Evolutionary conservation across 164 flowering plant genomes (phyloP).

Genomic region (Umbellularia californica): DNA sequence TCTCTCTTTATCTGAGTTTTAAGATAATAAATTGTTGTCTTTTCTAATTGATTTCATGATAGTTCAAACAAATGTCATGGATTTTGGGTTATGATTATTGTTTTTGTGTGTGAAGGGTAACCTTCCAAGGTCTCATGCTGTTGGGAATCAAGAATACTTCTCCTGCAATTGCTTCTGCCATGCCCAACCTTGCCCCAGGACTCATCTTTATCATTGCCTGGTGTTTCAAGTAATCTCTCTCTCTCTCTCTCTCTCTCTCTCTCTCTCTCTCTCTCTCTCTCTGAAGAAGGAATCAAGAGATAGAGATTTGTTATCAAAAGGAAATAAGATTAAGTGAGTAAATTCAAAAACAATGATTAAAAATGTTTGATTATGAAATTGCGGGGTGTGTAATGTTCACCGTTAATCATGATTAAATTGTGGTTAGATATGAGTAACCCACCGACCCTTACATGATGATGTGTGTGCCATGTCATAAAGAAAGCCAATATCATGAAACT

Average conservation of each 20-base stretch:
- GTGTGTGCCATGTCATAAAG: no score
- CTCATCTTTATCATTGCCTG: slow-evolving; percentile 80
- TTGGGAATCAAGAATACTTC: slow-evolving; percentile 67
- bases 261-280: not conserved
- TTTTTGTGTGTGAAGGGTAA: slow-evolving; percentile 32
- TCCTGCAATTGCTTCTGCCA: slow-evolving; percentile 82
- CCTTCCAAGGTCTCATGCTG: slow-evolving; percentile 57
- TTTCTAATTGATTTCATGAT: no score
- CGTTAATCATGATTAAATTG: not conserved
- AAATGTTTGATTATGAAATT: not conserved
- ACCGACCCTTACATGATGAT: not conserved
- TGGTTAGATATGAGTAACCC: not conserved
- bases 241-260: slow-evolving; percentile 1
- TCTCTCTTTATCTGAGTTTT: not conserved
- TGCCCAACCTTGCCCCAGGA: slow-evolving; percentile 92
- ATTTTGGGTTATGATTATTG: not conserved
- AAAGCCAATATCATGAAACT: no score
- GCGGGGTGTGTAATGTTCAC: not conserved
- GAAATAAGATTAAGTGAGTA: no score
- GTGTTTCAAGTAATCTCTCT: slow-evolving; percentile 42
- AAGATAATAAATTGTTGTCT: not conserved
- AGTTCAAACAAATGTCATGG: not conserved
- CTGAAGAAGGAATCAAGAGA: no score
- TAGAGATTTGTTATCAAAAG: no score
- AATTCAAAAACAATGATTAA: no score